These are phyloP conservation scores for Nakazawaea molendinolei DNA, from an alignment of 805 yeast genomes.

Conservation along the genomic window DNA sequence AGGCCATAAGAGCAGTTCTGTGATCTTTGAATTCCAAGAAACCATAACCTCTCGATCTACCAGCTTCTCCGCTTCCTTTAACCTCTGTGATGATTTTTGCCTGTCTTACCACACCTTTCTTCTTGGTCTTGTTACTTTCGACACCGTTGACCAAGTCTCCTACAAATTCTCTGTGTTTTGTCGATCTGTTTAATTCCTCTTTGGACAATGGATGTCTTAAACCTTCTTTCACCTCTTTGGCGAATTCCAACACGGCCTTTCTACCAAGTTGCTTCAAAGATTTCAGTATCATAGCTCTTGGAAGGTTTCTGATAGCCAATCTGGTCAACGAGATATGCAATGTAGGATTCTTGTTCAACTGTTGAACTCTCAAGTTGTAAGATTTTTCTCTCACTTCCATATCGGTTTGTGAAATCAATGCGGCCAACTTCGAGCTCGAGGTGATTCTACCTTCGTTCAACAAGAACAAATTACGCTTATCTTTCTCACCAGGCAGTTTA, in stretches of 20 bases:
- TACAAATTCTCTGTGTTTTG: constrained; percentile 44
- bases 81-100: constrained; percentile 91
- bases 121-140: constrained; percentile 58
- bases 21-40: constrained; percentile 92
- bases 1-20: constrained; percentile 87
- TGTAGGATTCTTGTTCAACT: constrained; percentile 83
- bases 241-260: constrained; percentile 90
- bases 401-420: constrained; percentile 60
- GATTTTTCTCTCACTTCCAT: constrained; percentile 86
- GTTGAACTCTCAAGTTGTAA: constrained; percentile 78
- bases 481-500: constrained; percentile 71
- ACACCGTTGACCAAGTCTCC: constrained; percentile 31
- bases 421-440: constrained; percentile 71
- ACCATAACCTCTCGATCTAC: constrained; percentile 96
- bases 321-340: constrained; percentile 91
- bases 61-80: constrained; percentile 78
- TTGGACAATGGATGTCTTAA: constrained; percentile 79
- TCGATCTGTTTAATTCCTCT: constrained; percentile 82
- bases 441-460: constrained; percentile 93
- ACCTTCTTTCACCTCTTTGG: constrained; percentile 73
- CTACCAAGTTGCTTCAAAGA: constrained; percentile 88
- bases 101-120: constrained; percentile 87
- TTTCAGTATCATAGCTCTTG: constrained; percentile 85
- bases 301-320: constrained; percentile 89
- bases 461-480: constrained; percentile 77